Base-by-base conservation (phyloP, 2,329 filamentous ascomycete genomes). In the Fusarium subtropicale region DNA sequence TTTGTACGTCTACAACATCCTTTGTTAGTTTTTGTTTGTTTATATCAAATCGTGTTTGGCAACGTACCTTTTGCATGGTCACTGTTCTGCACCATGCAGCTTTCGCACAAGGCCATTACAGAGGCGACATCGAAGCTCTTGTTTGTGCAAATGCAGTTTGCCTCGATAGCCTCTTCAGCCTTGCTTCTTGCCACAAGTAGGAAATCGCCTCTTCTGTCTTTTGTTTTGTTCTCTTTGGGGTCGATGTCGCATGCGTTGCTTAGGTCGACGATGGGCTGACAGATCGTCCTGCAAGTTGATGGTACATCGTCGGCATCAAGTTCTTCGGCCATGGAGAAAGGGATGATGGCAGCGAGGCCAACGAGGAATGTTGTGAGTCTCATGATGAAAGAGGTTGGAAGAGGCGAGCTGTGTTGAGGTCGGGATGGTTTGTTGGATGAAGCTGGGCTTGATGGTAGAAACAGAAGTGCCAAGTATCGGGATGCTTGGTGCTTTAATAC, bases 211-310 rank as follows among this genome's bases (percentile, higher is more conserved):
- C 57, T 33, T 18, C 5, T 24, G 3, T 48, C 57, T 5, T 5
- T 39, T 20, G 33, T 11, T 20, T 18, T 51, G 24, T 7, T 51
- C 22, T 60, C 53, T 3, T 60, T 60, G 6, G 41, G 41, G 13
- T 60, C 57, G 13, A 60, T 59, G n/a, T 59, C 54, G 54, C 57
- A 60, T 12, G 26, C 22, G 2, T 48, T 60, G 28, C 53, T 60
- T 5, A 60, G 57, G 12, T 59, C 56, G 18, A 60, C 34, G 1
- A 60, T 48, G n/a, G 53, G 57, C 2, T 59, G 57, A 18, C 57
- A 59, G 34, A 60, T 60, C 3, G 57, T 60, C 12, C 20, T 48
- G 57, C 57, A 60, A 4, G 41, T 7, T 0, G 54, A 16, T 1
- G 57, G 57, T 15, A 60, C 57, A 5, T 59, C 57, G 4, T 41